These are phyloP conservation scores for Neospermospora avenae DNA, from an alignment of 2,329 filamentous ascomycete genomes.

Conservation along the genomic window DNA sequence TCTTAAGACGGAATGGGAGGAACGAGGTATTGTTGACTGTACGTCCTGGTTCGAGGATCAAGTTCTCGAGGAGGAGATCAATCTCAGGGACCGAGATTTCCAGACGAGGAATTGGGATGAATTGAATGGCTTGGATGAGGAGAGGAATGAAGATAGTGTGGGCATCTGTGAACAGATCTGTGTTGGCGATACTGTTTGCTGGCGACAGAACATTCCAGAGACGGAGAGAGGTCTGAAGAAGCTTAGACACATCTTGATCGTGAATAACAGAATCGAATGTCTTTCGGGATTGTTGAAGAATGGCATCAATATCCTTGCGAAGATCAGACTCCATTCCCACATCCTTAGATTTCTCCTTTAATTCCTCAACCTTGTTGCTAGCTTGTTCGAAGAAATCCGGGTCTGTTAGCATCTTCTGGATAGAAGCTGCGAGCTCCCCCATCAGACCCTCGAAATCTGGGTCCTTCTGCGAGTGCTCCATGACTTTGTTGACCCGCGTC, in stretches of 20 bases:
- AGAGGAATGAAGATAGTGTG: conserved; percentile 79
- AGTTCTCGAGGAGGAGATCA: conserved; percentile 83
- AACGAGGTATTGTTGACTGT: conserved; percentile 87
- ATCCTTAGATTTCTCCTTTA: conserved; percentile 56
- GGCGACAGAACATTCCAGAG: conserved; percentile 70
- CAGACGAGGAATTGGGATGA: conserved; percentile 85
- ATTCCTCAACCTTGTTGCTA: conserved; percentile 46
- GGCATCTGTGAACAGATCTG: conserved; percentile 69
- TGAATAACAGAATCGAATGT: conserved; percentile 67
- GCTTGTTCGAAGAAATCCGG: conserved; percentile 80
- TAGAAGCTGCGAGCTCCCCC: conserved; percentile 65
- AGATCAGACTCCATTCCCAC: conserved; percentile 66
- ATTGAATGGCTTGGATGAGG: conserved; percentile 74
- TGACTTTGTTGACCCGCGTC: conserved; percentile 62
- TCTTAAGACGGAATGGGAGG: conserved; percentile 75
- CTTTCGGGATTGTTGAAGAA: conserved; percentile 65
- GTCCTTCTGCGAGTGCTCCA: conserved; percentile 72
- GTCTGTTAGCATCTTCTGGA: conserved; percentile 81
- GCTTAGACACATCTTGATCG: conserved; percentile 68
- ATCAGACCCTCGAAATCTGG: conserved; percentile 80
- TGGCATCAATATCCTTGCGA: conserved; percentile 66
- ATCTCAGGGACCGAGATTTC: conserved; percentile 80
- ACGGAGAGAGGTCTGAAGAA: conserved; percentile 63
- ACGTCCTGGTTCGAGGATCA: conserved; percentile 82
- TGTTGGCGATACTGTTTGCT: conserved; percentile 59